Conservation (phyloP, 495 filamentous ascomycete species). For the Chlorociboria aeruginascens region DNA sequence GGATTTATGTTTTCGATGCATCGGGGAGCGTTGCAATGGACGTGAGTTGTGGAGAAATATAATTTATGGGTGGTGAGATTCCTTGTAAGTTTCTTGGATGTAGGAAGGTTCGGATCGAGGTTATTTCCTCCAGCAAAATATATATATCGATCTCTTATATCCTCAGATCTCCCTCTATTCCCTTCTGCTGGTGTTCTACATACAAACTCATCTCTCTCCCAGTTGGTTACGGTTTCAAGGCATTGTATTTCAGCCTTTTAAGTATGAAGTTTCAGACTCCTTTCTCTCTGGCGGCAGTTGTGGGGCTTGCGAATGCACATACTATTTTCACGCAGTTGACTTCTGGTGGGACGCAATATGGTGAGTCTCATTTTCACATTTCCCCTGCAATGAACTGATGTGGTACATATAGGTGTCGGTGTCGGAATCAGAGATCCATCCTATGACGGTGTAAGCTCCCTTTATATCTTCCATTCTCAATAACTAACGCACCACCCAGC, state of each 20-base stretch:
- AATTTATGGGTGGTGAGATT: no score
- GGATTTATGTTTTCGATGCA: no score
- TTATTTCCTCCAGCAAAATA: no score
- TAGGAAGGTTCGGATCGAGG: no score
- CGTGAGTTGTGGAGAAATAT: no score
- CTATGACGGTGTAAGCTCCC: constrained; percentile 28
- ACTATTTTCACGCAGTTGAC: constrained; percentile 45
- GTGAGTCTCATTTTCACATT: background rate
- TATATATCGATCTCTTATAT: no score
- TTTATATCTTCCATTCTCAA: background rate
- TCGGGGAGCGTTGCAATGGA: no score
- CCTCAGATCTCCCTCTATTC: no score
- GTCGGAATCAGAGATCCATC: constrained; percentile 30
- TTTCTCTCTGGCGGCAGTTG: constrained; percentile 9
- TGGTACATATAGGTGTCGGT: constrained; percentile 11
- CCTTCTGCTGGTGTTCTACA: background rate
- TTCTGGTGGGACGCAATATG: constrained; percentile 24
- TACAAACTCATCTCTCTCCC: background rate
- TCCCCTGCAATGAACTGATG: background rate
- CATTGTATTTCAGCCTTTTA: no score
- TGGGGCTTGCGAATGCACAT: constrained; percentile 33
- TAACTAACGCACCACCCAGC: constrained; percentile 17
- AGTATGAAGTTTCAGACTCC: constrained; percentile 2
- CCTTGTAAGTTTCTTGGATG: no score
- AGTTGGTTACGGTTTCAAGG: background rate